phyloP scores from a whole-genome alignment of 805 yeast species.

The Sugiyamaella floridensis region DNA sequence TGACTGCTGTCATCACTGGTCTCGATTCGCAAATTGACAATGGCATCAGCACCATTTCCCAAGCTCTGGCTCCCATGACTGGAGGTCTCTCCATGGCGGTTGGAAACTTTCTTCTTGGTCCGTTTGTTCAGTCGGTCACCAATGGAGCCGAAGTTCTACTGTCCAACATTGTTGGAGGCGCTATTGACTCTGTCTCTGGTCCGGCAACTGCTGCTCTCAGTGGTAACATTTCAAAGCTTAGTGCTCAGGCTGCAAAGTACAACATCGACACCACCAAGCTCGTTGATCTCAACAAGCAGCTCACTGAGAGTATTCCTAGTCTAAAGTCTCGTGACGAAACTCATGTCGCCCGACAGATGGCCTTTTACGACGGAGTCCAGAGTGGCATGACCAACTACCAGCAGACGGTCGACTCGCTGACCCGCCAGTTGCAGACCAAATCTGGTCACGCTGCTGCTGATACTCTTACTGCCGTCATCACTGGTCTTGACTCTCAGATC shows the following conservation, averaged over 20 bases:
- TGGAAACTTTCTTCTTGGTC: conserved; percentile 11
- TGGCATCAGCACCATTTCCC: conserved; percentile 13
- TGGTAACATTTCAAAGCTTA: neutral
- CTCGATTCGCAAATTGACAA: conserved; percentile 25
- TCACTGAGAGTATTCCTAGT: neutral
- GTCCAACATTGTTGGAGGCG: conserved; percentile 18
- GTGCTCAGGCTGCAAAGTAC: conserved; percentile 5
- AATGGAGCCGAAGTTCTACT: conserved; percentile 22
- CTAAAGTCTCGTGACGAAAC: neutral
- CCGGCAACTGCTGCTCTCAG: conserved; percentile 3
- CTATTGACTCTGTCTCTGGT: conserved; percentile 13
- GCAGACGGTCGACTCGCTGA: conserved; percentile 1
- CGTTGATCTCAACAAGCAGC: conserved; percentile 1
- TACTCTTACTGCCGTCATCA: conserved; percentile 16
- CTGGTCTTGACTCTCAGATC: conserved; percentile 28
- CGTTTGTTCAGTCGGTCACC: conserved; percentile 14
- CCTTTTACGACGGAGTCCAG: conserved; percentile 1
- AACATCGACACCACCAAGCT: conserved; percentile 10
- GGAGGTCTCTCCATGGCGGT: conserved; percentile 8
- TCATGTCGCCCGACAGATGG: neutral
- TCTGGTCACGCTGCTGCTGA: conserved; percentile 9
- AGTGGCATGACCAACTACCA: conserved; percentile 5
- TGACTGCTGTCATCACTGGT: conserved; percentile 22
- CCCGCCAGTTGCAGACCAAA: neutral
- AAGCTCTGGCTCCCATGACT: conserved; percentile 18